Evolutionary conservation across 2,329 filamentous ascomycete genomes (phyloP).

Genomic region (Pseudogymnoascus sp.): DNA sequence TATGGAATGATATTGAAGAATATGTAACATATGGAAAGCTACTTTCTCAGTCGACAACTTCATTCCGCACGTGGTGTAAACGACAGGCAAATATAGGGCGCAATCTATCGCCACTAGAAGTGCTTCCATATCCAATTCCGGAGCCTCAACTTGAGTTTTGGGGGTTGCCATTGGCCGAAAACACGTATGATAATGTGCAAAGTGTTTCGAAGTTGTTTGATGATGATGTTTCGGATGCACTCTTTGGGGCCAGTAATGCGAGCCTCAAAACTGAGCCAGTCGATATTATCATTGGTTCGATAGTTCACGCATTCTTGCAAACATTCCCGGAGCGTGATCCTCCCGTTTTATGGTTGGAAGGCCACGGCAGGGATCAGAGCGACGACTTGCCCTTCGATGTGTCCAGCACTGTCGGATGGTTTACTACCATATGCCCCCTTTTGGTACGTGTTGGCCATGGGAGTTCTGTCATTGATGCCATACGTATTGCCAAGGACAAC

Average conservation of each 20-base stretch:
- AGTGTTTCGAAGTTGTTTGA: neutral
- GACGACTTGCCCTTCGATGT: constrained; percentile 15
- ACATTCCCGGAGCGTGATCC: constrained; percentile 30
- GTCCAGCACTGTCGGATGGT: constrained; percentile 39
- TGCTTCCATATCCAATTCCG: neutral
- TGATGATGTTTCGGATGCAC: constrained; percentile 20
- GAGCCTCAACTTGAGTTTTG: neutral
- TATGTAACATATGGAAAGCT: constrained; percentile 18
- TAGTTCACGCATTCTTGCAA: constrained; percentile 30
- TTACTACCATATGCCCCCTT: constrained; percentile 35
- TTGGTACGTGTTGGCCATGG: neutral
- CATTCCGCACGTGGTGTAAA: constrained; percentile 31
- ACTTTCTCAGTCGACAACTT: constrained; percentile 16
- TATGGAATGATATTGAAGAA: constrained; percentile 33
- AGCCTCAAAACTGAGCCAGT: constrained; percentile 29
- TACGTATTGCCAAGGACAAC: constrained; percentile 1
- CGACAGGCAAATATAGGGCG: constrained; percentile 22
- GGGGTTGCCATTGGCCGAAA: neutral
- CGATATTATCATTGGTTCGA: constrained; percentile 33
- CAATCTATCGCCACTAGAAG: neutral
- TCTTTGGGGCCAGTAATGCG: constrained; percentile 27
- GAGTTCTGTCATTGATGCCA: neutral
- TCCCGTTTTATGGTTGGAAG: constrained; percentile 35
- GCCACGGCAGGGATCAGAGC: constrained; percentile 34
- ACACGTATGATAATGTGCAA: neutral